These are phyloP conservation scores for Candida broadrunensis DNA, from an alignment of 805 yeast genomes.

Conservation along the genomic window DNA sequence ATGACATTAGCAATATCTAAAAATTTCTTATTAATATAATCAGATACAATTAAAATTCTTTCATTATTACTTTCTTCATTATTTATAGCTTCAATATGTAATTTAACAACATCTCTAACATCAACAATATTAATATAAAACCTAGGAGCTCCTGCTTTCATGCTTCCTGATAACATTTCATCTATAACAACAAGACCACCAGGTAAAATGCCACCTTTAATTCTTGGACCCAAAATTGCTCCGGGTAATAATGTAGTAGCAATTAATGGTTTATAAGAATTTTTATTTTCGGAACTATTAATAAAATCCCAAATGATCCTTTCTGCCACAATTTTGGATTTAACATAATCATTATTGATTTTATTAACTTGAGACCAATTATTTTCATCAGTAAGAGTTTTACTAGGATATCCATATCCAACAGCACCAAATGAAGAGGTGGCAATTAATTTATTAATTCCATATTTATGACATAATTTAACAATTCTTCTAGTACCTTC, in stretches of 20 bases:
- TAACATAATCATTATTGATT: constrained; percentile 3
- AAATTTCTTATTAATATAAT: neutral
- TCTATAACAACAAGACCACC: neutral
- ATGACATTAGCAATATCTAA: neutral
- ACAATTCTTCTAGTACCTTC: neutral
- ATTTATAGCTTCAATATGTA: neutral
- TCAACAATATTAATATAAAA: neutral
- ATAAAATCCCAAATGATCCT: constrained; percentile 7
- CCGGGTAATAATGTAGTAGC: constrained; percentile 4
- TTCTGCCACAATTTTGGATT: constrained; percentile 7
- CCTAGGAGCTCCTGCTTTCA: neutral
- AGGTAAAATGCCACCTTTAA: constrained; percentile 1
- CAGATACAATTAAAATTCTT: neutral
- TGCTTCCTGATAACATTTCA: neutral
- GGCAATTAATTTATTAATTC: neutral
- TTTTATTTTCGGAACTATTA: constrained; percentile 5
- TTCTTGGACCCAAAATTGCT: constrained; percentile 5
- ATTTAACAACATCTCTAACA: neutral
- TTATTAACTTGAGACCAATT: neutral
- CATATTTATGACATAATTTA: neutral
- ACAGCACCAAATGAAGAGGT: neutral
- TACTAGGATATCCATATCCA: neutral
- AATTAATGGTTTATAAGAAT: neutral
- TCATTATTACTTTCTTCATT: neutral
- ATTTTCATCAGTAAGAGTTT: neutral